phyloP scores from a whole-genome alignment of 768 basidiomycete genomes.

The Termitomyces heimii region DNA sequence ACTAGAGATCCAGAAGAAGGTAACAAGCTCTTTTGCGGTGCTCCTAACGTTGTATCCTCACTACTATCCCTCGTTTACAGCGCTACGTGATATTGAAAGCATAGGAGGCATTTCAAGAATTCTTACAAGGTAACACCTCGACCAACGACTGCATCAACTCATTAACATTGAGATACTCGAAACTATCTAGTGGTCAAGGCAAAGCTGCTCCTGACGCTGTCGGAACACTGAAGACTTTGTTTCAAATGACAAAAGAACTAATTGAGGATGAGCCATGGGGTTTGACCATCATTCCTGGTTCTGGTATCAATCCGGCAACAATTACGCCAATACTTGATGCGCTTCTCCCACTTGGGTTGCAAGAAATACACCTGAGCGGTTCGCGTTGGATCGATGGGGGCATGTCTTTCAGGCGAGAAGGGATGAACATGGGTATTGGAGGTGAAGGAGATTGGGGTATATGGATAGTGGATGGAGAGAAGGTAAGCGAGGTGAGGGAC shows the following conservation, averaged over 20 bases:
- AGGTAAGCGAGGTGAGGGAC: slow-evolving; percentile 45
- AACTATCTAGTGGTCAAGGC: slow-evolving; percentile 44
- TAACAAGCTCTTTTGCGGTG: slow-evolving; percentile 15
- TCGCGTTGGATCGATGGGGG: slow-evolving; percentile 54
- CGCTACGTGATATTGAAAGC: slow-evolving; percentile 40
- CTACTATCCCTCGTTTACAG: slow-evolving; percentile 19
- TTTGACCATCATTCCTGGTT: slow-evolving; percentile 62
- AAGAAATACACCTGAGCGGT: slow-evolving; percentile 73
- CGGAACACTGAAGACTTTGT: slow-evolving; percentile 32
- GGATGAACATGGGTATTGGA: slow-evolving; percentile 65
- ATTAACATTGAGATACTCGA: neutral
- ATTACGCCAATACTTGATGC: slow-evolving; percentile 40
- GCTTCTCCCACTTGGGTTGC: slow-evolving; percentile 50
- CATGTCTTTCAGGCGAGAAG: slow-evolving; percentile 45
- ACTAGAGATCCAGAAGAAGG: slow-evolving; percentile 48
- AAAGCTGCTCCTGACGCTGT: slow-evolving; percentile 36
- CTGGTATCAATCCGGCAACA: slow-evolving; percentile 62
- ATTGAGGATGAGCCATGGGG: slow-evolving; percentile 32
- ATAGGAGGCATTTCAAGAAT: slow-evolving; percentile 70
- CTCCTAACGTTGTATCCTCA: neutral
- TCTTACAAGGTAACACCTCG: slow-evolving; percentile 58
- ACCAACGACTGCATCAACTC: neutral
- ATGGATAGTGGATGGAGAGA: slow-evolving; percentile 56
- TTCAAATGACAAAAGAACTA: slow-evolving; percentile 27
- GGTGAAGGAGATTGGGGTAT: slow-evolving; percentile 56